phyloP scores from a whole-genome alignment of 441 rosid species.

The Flueggea neowawraea region DNA sequence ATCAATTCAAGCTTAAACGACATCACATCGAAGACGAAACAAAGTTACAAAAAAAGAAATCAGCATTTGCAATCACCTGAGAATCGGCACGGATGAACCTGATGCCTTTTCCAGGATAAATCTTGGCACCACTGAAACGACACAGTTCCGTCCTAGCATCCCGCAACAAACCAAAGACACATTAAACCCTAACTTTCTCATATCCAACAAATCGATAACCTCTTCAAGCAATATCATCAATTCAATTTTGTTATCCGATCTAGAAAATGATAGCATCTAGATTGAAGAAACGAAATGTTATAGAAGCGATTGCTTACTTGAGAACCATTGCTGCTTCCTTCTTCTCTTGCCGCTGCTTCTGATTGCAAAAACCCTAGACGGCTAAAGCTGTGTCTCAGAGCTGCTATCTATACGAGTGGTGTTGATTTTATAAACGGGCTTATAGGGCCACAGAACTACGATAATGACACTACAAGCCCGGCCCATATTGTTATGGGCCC shows the following conservation, averaged over 20 bases:
- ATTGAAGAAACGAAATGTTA: no score
- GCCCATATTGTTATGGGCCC: no score
- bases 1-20: not conserved
- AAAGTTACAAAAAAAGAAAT: not conserved
- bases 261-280: no score
- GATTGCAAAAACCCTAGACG: constrained; percentile 30
- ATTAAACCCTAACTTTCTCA: not conserved
- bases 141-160: constrained; percentile 74
- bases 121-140: constrained; percentile 84
- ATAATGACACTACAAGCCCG: no score
- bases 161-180: not conserved
- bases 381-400: not conserved
- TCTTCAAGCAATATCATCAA: no score
- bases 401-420: no score
- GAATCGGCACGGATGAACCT: constrained; percentile 79
- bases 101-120: constrained; percentile 86
- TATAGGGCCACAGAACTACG: no score
- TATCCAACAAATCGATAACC: no score
- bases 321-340: constrained; percentile 59
- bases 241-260: no score
- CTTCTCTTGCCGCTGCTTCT: constrained; percentile 15
- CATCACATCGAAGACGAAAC: not conserved
- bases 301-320: constrained; percentile 38
- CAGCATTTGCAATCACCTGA: constrained; percentile 38
- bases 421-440: no score